Percentiles rank a stretch among this genome's conserved stretches.
Evolutionary conservation across 768 basidiomycete species (phyloP).

Genomic region (Dendrothele bispora): DNA sequence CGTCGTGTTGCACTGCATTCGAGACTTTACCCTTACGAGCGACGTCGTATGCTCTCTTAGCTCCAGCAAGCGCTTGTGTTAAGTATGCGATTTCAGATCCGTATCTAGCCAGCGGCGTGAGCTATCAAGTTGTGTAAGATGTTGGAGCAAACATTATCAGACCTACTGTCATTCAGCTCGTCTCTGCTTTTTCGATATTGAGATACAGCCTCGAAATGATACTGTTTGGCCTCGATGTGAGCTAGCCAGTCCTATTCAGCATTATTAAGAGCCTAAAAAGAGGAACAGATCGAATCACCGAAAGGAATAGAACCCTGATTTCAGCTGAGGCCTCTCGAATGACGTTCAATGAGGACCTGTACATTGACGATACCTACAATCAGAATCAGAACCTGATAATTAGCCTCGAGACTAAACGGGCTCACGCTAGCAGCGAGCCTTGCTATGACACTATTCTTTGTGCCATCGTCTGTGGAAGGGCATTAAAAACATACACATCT

Average conservation of each 20-base stretch:
- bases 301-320: slow-evolving; percentile 50
- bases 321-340: slow-evolving; percentile 44
- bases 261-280: background rate
- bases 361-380: slow-evolving; percentile 60
- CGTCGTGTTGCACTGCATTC: slow-evolving; percentile 69
- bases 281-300: slow-evolving; percentile 37
- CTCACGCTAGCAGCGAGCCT: slow-evolving; percentile 75
- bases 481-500: slow-evolving; percentile 11
- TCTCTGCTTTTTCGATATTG: slow-evolving; percentile 88
- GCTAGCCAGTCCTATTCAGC: slow-evolving; percentile 66
- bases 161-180: slow-evolving; percentile 79
- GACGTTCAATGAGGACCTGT: slow-evolving; percentile 46
- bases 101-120: slow-evolving; percentile 51
- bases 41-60: slow-evolving; percentile 68
- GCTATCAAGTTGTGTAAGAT: slow-evolving; percentile 1
- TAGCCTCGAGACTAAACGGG: slow-evolving; percentile 3
- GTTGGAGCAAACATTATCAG: slow-evolving; percentile 11
- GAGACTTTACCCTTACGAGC: slow-evolving; percentile 65
- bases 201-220: slow-evolving; percentile 88
- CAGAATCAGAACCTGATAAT: slow-evolving; percentile 8
- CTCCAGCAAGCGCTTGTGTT: slow-evolving; percentile 59
- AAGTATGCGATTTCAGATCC: slow-evolving; percentile 86
- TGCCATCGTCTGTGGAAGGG: slow-evolving; percentile 48
- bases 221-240: slow-evolving; percentile 78
- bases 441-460: slow-evolving; percentile 83